phyloP scores from a whole-genome alignment of 352 stramenopile genomes.

The Blastocystis sp. region DNA sequence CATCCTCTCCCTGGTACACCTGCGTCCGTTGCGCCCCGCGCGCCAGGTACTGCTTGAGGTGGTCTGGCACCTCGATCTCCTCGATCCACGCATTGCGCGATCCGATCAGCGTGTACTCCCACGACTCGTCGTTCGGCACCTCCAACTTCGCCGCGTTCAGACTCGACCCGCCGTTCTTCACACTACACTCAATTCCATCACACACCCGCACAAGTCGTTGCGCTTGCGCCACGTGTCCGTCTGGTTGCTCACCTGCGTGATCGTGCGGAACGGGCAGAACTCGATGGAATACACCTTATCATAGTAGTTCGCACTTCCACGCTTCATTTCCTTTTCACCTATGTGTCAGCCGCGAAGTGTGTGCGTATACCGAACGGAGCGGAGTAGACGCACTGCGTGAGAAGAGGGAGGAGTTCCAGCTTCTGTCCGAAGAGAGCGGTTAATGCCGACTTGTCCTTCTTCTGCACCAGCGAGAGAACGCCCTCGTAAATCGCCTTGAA shows the following conservation, averaged over 20 bases:
- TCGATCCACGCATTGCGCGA: slow-evolving; percentile 45
- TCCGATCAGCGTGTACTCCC: slow-evolving; percentile 49
- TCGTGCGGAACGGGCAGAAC: slow-evolving; percentile 46
- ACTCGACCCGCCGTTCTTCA: slow-evolving; percentile 17
- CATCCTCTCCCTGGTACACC: slow-evolving; percentile 44
- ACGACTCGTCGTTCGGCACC: slow-evolving; percentile 23
- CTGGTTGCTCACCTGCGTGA: slow-evolving; percentile 46
- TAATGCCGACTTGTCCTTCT: slow-evolving; percentile 21
- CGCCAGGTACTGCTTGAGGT: background rate
- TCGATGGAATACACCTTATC: slow-evolving; percentile 58
- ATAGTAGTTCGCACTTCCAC: slow-evolving; percentile 37
- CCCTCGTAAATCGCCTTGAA: background rate
- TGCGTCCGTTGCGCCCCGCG: background rate
- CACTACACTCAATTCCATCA: background rate
- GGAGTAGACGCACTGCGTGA: slow-evolving; percentile 22
- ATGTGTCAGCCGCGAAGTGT: background rate
- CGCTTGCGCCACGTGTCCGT: slow-evolving; percentile 50
- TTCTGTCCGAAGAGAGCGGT: background rate
- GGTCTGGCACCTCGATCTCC: slow-evolving; percentile 32
- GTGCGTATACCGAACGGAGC: slow-evolving; percentile 16
- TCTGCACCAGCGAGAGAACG: background rate
- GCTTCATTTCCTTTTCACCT: slow-evolving; percentile 59
- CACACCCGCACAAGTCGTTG: slow-evolving; percentile 12
- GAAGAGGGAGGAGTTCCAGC: slow-evolving; percentile 38
- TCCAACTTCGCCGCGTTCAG: slow-evolving; percentile 7